Evolutionary conservation across 2,329 filamentous ascomycete species (phyloP).

Genomic region (Helminthosporium solani): DNA sequence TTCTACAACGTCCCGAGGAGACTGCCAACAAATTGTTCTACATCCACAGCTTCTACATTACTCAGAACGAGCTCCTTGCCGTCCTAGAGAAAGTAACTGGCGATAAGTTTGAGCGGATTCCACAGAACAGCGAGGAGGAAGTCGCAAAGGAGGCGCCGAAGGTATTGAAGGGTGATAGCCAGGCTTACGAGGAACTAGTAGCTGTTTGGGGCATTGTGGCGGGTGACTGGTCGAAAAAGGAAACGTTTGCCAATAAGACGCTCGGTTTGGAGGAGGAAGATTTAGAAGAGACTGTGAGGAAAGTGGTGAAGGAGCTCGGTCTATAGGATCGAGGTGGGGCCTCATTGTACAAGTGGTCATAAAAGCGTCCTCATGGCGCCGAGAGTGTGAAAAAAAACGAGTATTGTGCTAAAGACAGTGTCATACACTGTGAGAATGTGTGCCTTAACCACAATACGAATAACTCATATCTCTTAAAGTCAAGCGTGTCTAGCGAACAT

Average conservation of each 20-base stretch:
- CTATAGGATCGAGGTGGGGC: background rate
- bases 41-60: constrained; percentile 58
- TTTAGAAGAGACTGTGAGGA: constrained; percentile 31
- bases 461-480: too few species aligned
- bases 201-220: constrained; percentile 38
- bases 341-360: background rate
- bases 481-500: too few species aligned
- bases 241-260: constrained; percentile 35
- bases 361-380: constrained; percentile 1
- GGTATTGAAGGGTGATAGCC: constrained; percentile 35
- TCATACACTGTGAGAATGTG: too few species aligned
- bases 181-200: constrained; percentile 36
- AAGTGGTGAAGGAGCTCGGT: constrained; percentile 10
- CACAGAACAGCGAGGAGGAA: constrained; percentile 38
- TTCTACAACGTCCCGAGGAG: constrained; percentile 48
- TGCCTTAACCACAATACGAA: too few species aligned
- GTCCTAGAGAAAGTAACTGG: constrained; percentile 56
- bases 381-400: too few species aligned
- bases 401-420: too few species aligned
- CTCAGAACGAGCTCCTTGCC: constrained; percentile 60
- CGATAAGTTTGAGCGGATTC: constrained; percentile 52
- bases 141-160: constrained; percentile 27
- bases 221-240: constrained; percentile 33
- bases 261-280: constrained; percentile 35
- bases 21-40: constrained; percentile 61